Evolutionary conservation across 768 basidiomycete genomes (phyloP).

Genomic region (Cystofilobasidium bisporidii): DNA sequence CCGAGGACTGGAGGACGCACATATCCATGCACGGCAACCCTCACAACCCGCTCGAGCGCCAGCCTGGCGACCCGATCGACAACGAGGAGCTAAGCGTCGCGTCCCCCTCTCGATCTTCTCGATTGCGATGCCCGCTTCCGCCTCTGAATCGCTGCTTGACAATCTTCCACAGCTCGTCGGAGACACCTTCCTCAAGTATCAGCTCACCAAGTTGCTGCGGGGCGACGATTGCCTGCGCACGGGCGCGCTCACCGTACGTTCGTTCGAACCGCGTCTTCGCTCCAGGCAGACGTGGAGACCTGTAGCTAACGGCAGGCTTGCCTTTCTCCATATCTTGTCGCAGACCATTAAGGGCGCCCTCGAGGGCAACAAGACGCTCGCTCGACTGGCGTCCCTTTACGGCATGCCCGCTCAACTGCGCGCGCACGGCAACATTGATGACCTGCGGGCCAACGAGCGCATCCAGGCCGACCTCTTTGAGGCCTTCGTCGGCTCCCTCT

Average conservation of each 20-base stretch:
- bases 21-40: not conserved
- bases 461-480: constrained; percentile 1
- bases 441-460: not conserved
- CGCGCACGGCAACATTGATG: not conserved
- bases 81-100: not conserved
- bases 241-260: not conserved
- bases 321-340: not conserved
- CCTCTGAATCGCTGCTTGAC: not conserved
- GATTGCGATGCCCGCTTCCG: too few relatives aligned
- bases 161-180: not conserved
- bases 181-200: not conserved
- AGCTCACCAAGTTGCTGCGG: not conserved
- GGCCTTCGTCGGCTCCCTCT: not conserved
- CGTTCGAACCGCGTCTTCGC: too few relatives aligned
- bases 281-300: too few relatives aligned
- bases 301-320: not conserved
- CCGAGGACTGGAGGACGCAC: not conserved
- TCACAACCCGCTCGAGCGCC: not conserved
- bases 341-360: constrained; percentile 1
- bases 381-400: not conserved
- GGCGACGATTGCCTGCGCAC: not conserved
- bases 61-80: not conserved
- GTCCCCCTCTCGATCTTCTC: not conserved
- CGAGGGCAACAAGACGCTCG: not conserved
- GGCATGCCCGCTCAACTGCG: not conserved